phyloP scores from a whole-genome alignment of 2,329 filamentous ascomycete genomes.

The Pestalotiopsis sp. region DNA sequence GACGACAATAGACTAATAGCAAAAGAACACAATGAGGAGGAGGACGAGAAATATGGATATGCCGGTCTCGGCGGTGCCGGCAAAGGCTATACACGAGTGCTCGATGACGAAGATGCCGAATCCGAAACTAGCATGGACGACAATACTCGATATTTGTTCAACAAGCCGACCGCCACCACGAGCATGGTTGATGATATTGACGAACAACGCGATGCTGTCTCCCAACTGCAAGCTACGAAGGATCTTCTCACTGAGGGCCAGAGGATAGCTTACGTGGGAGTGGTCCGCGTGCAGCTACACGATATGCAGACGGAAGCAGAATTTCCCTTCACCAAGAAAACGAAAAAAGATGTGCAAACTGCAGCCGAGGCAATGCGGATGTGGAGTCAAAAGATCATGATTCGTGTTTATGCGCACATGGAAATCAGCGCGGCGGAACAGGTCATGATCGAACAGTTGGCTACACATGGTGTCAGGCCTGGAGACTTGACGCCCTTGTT shows the following conservation, averaged over 20 bases:
- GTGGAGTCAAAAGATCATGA: conserved; percentile 99
- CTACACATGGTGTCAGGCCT: conserved; percentile 87
- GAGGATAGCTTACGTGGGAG: conserved; percentile 91
- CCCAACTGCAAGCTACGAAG: conserved; percentile 95
- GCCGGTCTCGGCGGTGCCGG: conserved; percentile 83
- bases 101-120: conserved; percentile 91
- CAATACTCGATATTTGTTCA: conserved; percentile 92
- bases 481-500: conserved; percentile 81
- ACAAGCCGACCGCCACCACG: conserved; percentile 65
- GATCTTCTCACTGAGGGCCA: conserved; percentile 94
- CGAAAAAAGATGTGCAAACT: conserved; percentile 72
- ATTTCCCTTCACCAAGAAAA: conserved; percentile 62
- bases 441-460: conserved; percentile 97
- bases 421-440: conserved; percentile 91
- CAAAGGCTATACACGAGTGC: conserved; percentile 93
- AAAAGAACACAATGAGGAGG: conserved; percentile 72
- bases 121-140: conserved; percentile 97
- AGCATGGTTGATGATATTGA: conserved; percentile 72
- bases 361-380: conserved; percentile 82
- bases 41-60: conserved; percentile 71
- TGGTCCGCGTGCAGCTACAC: conserved; percentile 80
- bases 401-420: conserved; percentile 93
- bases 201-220: conserved; percentile 82
- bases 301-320: conserved; percentile 75
- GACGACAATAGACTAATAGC: conserved; percentile 89